Percentiles rank a stretch among this genome's conserved stretches.
phyloP scores from a whole-genome alignment of 306 rosid species.

The Prinsepia uniflora region DNA sequence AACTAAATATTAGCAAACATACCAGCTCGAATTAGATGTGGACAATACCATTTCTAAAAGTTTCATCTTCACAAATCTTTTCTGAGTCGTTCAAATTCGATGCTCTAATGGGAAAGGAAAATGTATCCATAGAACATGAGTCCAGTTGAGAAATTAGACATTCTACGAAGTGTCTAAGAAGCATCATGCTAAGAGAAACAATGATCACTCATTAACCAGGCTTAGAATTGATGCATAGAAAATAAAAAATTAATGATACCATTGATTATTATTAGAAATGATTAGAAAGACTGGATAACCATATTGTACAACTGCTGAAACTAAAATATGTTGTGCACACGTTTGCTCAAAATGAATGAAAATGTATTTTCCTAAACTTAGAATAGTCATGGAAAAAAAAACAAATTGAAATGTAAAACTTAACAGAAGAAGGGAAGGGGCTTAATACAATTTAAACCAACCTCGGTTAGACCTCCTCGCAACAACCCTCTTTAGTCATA shows the following conservation, averaged over 20 bases:
- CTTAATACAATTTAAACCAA: conserved; percentile 22
- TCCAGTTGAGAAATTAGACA: background rate
- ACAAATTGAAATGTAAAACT: background rate
- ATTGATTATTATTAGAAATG: too few relatives aligned
- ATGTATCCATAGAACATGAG: background rate
- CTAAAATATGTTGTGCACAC: background rate
- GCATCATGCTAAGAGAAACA: background rate
- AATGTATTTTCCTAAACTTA: background rate
- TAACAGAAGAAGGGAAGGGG: background rate
- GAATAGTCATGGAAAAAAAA: background rate
- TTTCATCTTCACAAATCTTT: too few relatives aligned
- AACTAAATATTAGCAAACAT: too few relatives aligned
- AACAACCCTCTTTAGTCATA: conserved; percentile 49
- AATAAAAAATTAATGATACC: background rate
- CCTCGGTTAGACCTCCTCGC: conserved; percentile 69
- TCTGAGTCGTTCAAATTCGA: too few relatives aligned
- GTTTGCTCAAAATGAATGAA: background rate
- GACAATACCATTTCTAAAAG: too few relatives aligned
- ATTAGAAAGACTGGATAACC: too few relatives aligned
- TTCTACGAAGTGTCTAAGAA: background rate
- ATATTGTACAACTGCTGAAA: background rate
- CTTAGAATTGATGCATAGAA: background rate
- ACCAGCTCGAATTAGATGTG: too few relatives aligned
- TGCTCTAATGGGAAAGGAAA: background rate
- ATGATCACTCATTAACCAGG: background rate